A percentile compares a stretch with the other conserved stretches of the same genome.
These are phyloP conservation scores for Aureobasidium namibiae DNA, from an alignment of 2,329 filamentous ascomycete species.

Conservation along the genomic window DNA sequence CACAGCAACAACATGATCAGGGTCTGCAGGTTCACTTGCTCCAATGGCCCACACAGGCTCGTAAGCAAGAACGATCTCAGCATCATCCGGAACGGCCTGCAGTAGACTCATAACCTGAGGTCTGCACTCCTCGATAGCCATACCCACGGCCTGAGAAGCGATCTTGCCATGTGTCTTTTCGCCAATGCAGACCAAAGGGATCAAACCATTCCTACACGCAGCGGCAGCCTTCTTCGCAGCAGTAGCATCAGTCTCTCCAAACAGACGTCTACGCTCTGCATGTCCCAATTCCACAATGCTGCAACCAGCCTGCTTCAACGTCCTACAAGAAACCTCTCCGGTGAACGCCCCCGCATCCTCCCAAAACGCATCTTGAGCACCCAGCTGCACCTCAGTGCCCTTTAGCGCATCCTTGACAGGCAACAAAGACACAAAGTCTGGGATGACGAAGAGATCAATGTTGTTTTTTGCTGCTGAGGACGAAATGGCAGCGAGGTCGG, in stretches of 20 bases:
- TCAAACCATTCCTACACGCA: constrained; percentile 58
- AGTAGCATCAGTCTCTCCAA: constrained; percentile 63
- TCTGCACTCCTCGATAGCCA: constrained; percentile 58
- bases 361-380: constrained; percentile 69
- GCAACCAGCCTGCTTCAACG: constrained; percentile 60
- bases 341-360: constrained; percentile 67
- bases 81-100: constrained; percentile 49
- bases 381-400: constrained; percentile 50
- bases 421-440: constrained; percentile 65
- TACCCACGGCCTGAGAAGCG: constrained; percentile 43
- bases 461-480: constrained; percentile 47
- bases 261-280: constrained; percentile 65
- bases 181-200: constrained; percentile 73
- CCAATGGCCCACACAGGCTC: constrained; percentile 89
- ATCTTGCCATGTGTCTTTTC: constrained; percentile 49
- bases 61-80: constrained; percentile 71
- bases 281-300: constrained; percentile 72
- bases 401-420: constrained; percentile 43
- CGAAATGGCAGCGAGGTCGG: constrained; percentile 35
- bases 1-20: constrained; percentile 65
- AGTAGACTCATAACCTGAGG: constrained; percentile 59
- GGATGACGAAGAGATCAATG: constrained; percentile 67
- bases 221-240: constrained; percentile 63
- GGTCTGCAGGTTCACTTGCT: constrained; percentile 59
- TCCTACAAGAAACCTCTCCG: constrained; percentile 64